Evolutionary conservation across 202 grass and related monocot species (phyloP).

Genomic region (Setaria viridis): DNA sequence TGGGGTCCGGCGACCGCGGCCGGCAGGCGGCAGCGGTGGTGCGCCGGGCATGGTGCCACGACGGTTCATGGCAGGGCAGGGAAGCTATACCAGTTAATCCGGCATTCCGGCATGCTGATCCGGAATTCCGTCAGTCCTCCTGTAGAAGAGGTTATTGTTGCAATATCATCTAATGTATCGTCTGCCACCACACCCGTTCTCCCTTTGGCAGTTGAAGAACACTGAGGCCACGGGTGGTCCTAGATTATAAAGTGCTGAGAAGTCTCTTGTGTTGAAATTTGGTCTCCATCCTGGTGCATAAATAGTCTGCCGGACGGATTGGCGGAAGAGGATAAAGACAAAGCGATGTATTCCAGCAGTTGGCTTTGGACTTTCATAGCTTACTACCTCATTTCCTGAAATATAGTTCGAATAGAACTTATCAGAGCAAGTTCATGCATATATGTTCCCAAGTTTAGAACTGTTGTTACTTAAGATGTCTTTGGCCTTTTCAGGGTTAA

Average conservation of each 20-base stretch:
- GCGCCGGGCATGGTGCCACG: neutral
- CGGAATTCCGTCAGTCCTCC: slow-evolving; percentile 25
- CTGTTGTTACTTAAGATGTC: slow-evolving; percentile 10
- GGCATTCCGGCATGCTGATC: slow-evolving; percentile 2
- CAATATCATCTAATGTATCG: slow-evolving; percentile 68
- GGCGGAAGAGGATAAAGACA: slow-evolving; percentile 88
- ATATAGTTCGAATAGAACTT: slow-evolving; percentile 36
- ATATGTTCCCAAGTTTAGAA: slow-evolving; percentile 7
- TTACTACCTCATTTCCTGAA: slow-evolving; percentile 89
- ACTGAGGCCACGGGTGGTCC: slow-evolving; percentile 79
- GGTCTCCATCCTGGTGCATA: slow-evolving; percentile 85
- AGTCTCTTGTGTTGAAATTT: slow-evolving; percentile 97
- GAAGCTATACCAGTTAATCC: neutral
- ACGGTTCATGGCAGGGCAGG: neutral
- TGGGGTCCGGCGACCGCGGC: neutral
- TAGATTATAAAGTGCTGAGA: slow-evolving; percentile 83
- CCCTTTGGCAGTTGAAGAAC: slow-evolving; percentile 99
- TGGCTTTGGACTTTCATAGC: slow-evolving; percentile 89
- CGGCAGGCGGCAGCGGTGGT: neutral
- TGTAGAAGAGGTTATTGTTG: slow-evolving; percentile 22
- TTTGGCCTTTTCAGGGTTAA: slow-evolving; percentile 11
- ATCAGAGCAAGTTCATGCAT: slow-evolving; percentile 34
- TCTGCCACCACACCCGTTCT: slow-evolving; percentile 94
- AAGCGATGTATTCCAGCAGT: slow-evolving; percentile 94
- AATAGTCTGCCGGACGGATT: slow-evolving; percentile 72